These are phyloP conservation scores for Fusarium sp. DNA, from an alignment of 2,329 filamentous ascomycete genomes.

Conservation along the genomic window DNA sequence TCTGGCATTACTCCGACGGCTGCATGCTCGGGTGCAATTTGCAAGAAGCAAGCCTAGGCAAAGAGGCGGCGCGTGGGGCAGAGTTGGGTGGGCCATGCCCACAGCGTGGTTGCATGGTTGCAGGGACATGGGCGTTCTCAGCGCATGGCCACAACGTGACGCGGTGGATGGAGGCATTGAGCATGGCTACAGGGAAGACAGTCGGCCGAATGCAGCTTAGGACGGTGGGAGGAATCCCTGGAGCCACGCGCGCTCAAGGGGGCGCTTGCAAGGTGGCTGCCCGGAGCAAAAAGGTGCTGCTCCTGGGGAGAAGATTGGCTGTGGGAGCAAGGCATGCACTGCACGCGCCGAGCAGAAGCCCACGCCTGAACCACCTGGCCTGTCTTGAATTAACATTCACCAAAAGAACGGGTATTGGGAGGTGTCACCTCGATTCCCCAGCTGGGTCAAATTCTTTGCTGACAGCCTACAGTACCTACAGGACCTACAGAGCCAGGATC, in stretches of 20 bases:
- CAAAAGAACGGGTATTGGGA: background rate
- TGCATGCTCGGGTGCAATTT: constrained; percentile 23
- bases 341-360: constrained; percentile 17
- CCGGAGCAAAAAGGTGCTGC: constrained; percentile 13
- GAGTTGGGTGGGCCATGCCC: constrained; percentile 26
- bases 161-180: constrained; percentile 39
- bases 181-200: constrained; percentile 42
- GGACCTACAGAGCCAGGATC: background rate
- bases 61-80: constrained; percentile 33
- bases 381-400: constrained; percentile 2
- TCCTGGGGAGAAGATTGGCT: constrained; percentile 3
- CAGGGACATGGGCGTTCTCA: constrained; percentile 36
- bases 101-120: constrained; percentile 33
- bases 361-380: background rate
- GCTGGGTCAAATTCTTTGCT: background rate
- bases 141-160: constrained; percentile 47
- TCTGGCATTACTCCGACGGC: constrained; percentile 24
- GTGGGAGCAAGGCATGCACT: background rate
- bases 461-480: background rate
- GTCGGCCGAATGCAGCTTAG: constrained; percentile 41
- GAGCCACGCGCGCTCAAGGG: constrained; percentile 51
- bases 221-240: constrained; percentile 45
- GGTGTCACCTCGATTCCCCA: background rate
- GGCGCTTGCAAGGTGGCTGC: constrained; percentile 33
- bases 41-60: constrained; percentile 2